Conservation (phyloP, 768 basidiomycete genomes). For the Sarcomyxa edulis region DNA sequence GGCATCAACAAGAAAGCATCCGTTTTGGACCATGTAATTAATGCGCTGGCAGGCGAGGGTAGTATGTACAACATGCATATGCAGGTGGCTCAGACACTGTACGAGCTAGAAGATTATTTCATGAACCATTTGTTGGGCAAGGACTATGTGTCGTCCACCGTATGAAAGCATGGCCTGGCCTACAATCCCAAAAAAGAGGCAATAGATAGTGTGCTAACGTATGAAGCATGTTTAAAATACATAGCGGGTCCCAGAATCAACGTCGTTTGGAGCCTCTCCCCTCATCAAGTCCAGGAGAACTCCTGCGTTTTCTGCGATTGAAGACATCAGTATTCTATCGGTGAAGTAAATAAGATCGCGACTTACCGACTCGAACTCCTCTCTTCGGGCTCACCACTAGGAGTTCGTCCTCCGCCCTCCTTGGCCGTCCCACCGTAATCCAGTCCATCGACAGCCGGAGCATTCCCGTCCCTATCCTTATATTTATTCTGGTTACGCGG, state of each 20-base stretch:
- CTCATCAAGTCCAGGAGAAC: slow-evolving; percentile 69
- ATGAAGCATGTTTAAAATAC: too few species aligned
- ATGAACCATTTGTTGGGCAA: too few species aligned
- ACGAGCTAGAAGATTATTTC: too few species aligned
- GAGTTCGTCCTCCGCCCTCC: slow-evolving; percentile 42
- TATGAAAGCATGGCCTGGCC: too few species aligned
- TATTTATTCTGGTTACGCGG: slow-evolving; percentile 87
- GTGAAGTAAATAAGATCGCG: not conserved
- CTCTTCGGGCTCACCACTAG: slow-evolving; percentile 66
- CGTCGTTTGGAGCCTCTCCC: slow-evolving; percentile 66
- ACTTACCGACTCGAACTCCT: slow-evolving; percentile 38
- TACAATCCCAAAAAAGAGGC: too few species aligned
- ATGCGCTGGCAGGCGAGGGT: too few species aligned
- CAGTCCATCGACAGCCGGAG: slow-evolving; percentile 82
- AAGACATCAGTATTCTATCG: not conserved
- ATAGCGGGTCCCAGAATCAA: slow-evolving; percentile 23
- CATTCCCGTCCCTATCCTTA: slow-evolving; percentile 83
- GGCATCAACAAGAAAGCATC: too few species aligned
- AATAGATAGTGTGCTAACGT: too few species aligned
- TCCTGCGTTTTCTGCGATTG: slow-evolving; percentile 60
- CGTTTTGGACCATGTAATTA: too few species aligned
- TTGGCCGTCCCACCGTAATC: slow-evolving; percentile 71
- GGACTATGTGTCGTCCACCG: too few species aligned
- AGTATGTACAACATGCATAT: too few species aligned
- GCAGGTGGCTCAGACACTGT: too few species aligned